These are phyloP conservation scores for Fusarium xyrophilum DNA, from an alignment of 2,329 filamentous ascomycete species.

Conservation along the genomic window DNA sequence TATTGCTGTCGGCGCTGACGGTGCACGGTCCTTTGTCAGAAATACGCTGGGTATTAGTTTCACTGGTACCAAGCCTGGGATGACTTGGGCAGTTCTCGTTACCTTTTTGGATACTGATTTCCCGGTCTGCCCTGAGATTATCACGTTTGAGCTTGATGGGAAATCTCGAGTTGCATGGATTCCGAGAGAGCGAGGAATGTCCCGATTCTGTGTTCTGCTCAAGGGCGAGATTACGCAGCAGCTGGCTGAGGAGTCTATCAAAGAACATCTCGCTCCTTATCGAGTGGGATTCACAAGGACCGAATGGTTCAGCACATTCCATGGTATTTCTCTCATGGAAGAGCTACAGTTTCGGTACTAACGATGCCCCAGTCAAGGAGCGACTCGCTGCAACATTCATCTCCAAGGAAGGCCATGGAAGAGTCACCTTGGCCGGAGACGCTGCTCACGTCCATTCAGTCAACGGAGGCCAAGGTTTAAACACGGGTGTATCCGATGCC, in stretches of 20 bases:
- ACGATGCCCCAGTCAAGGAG: too few species aligned
- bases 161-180: conserved; percentile 58
- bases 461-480: conserved; percentile 64
- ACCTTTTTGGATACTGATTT: conserved; percentile 59
- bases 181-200: conserved; percentile 55
- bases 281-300: conserved; percentile 52
- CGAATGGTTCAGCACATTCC: conserved; percentile 60
- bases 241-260: conserved; percentile 51
- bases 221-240: conserved; percentile 54
- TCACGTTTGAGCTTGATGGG: conserved; percentile 55
- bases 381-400: conserved; percentile 50
- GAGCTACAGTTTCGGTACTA: too few species aligned
- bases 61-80: conserved; percentile 56
- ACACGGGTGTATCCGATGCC: conserved; percentile 64
- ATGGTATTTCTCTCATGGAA: too few species aligned
- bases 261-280: conserved; percentile 53
- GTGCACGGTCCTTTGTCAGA: conserved; percentile 57
- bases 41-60: conserved; percentile 50
- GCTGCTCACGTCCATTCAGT: conserved; percentile 64
- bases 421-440: conserved; percentile 62
- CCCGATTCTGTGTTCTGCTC: conserved; percentile 55
- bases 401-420: conserved; percentile 50
- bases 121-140: conserved; percentile 54
- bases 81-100: conserved; percentile 58
- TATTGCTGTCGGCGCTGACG: conserved; percentile 61